These are phyloP conservation scores for Speleostelium caveatum DNA, from an alignment of 78 protist species.

Conservation along the genomic window DNA sequence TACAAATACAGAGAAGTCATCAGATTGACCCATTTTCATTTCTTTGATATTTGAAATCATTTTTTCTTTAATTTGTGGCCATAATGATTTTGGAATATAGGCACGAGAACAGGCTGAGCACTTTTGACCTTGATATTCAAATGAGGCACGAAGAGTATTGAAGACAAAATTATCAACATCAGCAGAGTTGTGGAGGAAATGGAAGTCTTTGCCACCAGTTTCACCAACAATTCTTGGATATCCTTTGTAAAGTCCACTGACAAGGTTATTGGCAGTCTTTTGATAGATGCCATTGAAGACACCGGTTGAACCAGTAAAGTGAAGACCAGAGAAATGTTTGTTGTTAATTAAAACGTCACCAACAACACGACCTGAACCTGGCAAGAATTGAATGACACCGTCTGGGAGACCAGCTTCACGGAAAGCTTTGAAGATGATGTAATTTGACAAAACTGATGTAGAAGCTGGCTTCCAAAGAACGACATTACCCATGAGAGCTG, in stretches of 20 bases:
- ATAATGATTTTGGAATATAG: constrained; percentile 88
- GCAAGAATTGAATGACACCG: constrained; percentile 96
- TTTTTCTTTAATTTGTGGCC: constrained; percentile 85
- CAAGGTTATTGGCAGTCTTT: constrained; percentile 82
- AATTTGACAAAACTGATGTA: constrained; percentile 89
- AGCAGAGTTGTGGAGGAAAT: constrained; percentile 87
- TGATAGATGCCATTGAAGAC: constrained; percentile 85
- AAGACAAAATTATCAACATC: constrained; percentile 70
- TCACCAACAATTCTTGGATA: constrained; percentile 97
- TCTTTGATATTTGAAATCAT: constrained; percentile 16
- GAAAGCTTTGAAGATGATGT: constrained; percentile 85
- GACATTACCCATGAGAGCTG: constrained; percentile 97
- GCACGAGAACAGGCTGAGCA: constrained; percentile 95
- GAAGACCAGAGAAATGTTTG: constrained; percentile 88
- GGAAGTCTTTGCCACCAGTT: constrained; percentile 98
- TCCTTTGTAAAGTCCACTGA: constrained; percentile 65
- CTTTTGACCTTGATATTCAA: constrained; percentile 97
- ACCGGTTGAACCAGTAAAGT: constrained; percentile 95
- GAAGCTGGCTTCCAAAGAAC: constrained; percentile 95
- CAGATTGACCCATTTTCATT: constrained; percentile 89
- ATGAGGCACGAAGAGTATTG: constrained; percentile 90
- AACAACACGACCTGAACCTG: constrained; percentile 82
- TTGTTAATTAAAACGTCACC: constrained; percentile 61
- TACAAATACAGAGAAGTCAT: constrained; percentile 84
- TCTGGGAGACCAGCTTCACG: constrained; percentile 97